These are phyloP conservation scores for Fusarium buxicola DNA, from an alignment of 2,329 filamentous ascomycete genomes.

Conservation along the genomic window DNA sequence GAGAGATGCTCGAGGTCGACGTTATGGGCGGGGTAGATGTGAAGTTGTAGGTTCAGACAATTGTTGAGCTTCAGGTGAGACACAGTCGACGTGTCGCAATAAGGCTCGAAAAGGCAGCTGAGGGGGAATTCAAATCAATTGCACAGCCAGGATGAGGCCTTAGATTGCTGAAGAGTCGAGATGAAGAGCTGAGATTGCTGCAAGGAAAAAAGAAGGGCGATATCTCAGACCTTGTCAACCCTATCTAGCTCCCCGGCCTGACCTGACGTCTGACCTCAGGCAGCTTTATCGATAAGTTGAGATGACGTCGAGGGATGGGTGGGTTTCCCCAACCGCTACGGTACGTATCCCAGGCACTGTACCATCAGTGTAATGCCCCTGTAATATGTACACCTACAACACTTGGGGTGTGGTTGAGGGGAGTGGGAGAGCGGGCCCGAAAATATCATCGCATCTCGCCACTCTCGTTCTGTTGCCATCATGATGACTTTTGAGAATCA, in stretches of 20 bases:
- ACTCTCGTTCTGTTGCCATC: constrained; percentile 25
- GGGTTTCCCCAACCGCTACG: constrained; percentile 38
- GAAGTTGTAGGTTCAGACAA: constrained; percentile 39
- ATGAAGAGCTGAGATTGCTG: constrained; percentile 32
- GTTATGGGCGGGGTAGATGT: constrained; percentile 42
- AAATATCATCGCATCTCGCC: constrained; percentile 24
- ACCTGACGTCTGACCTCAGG: constrained; percentile 30
- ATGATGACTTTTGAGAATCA: constrained; percentile 35
- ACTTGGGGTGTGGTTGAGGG: constrained; percentile 25
- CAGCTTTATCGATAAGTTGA: constrained; percentile 48
- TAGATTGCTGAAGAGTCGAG: constrained; percentile 23
- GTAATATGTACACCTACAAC: constrained; percentile 14
- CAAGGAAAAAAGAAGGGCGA: constrained; percentile 31
- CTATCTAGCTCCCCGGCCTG: constrained; percentile 37
- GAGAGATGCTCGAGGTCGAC: constrained; percentile 37
- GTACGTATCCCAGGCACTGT: constrained; percentile 38
- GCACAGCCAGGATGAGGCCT: constrained; percentile 26
- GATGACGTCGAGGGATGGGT: constrained; percentile 43
- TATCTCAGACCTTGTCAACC: constrained; percentile 42
- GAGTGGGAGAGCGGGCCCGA: constrained; percentile 26
- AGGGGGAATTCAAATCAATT: constrained; percentile 12
- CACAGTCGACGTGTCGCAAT: constrained; percentile 30
- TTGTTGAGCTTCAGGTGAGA: constrained; percentile 42
- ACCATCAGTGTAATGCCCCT: constrained; percentile 23
- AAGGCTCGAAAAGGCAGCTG: constrained; percentile 21